phyloP scores from a whole-genome alignment of 768 basidiomycete species.

The Rhodotorula babjevae region DNA sequence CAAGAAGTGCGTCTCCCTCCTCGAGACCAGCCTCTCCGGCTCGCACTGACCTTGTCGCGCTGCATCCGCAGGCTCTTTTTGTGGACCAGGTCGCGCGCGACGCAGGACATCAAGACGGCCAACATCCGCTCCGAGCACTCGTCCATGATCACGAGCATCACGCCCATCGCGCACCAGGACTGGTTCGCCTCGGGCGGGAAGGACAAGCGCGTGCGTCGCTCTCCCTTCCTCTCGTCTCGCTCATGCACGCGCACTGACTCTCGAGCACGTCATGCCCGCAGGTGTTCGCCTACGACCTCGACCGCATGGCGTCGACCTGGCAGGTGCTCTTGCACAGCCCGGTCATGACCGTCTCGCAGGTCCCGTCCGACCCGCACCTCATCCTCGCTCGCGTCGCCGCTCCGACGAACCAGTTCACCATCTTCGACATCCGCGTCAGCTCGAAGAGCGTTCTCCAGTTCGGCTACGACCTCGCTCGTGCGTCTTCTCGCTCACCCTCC shows the following conservation, averaged over 20 bases:
- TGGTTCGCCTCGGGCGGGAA: constrained; percentile 15
- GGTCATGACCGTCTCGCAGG: constrained; percentile 16
- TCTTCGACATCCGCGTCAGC: constrained; percentile 13
- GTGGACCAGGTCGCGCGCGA: constrained; percentile 26
- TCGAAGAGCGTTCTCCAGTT: neutral
- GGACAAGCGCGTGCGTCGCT: constrained; percentile 18
- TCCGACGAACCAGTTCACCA: constrained; percentile 10
- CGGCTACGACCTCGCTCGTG: constrained; percentile 25
- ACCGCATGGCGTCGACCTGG: neutral
- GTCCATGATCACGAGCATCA: constrained; percentile 23
- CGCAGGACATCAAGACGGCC: constrained; percentile 12
- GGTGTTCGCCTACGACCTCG: constrained; percentile 21
- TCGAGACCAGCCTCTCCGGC: no score
- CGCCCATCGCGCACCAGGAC: neutral
- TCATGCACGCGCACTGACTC: neutral
- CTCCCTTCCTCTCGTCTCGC: no score
- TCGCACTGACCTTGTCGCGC: no score
- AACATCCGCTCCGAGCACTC: constrained; percentile 15
- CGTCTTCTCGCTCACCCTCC: neutral
- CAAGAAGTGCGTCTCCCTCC: constrained; percentile 16
- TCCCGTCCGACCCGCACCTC: constrained; percentile 18
- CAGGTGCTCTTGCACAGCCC: constrained; percentile 7
- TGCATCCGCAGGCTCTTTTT: constrained; percentile 9
- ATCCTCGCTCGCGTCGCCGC: constrained; percentile 15
- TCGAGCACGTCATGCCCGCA: neutral